Base-by-base conservation (phyloP, 208 protist genomes). In the Acanthamoeba polyphaga region DNA sequence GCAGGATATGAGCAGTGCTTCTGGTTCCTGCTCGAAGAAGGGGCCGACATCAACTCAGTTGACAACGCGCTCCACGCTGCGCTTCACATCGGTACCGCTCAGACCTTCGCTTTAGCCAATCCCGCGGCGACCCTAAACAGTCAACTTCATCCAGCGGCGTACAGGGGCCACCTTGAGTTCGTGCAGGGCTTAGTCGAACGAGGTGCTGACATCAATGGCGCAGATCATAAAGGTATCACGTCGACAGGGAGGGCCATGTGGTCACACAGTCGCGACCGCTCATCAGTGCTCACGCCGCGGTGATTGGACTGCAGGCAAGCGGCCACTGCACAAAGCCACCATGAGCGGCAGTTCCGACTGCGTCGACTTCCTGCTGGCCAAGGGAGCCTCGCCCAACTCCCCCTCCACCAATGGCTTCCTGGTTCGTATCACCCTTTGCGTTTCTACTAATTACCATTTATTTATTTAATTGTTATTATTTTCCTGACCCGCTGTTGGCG, bases 361-460 rank as follows among this genome's bases (percentile, higher is more conserved):
- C n/a, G 78, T 87, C 49, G 78, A 87, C 22, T 87, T 87, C 78
- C 78, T 87, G 24, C 24, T 87, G 78, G 51, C 49, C 51, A 87
- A 87, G 51, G 78, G 78, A 19, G 78, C 78, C 51, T 87, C 78
- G 8, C 78, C 78, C 15, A 87, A 87, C 78, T 87, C 78, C 5
- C 78, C 78, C 38, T 87, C 78, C 19, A 60, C 78, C 27, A 51
- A 60, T 60, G 78, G 78, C 38, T 87, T 87, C 10, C 29, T 87
- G 78, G 78, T 87, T 51, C 46, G n/a, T 60, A 80, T 60, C n/a
- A 78, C 38, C 32, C 43, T 9, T 10, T 85, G 49, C 43, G 22
- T 58, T 55, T n/a, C 3, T 46, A 43, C 43, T n/a, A 22, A 4
- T 43, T 38, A 17, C 60, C n/a, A n/a, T n/a, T n/a, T 15, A 27